Percentiles rank a stretch among this genome's conserved stretches.
phyloP scores from a whole-genome alignment of 192 early-diverging fungal genomes.

The Funneliformis geosporum region DNA sequence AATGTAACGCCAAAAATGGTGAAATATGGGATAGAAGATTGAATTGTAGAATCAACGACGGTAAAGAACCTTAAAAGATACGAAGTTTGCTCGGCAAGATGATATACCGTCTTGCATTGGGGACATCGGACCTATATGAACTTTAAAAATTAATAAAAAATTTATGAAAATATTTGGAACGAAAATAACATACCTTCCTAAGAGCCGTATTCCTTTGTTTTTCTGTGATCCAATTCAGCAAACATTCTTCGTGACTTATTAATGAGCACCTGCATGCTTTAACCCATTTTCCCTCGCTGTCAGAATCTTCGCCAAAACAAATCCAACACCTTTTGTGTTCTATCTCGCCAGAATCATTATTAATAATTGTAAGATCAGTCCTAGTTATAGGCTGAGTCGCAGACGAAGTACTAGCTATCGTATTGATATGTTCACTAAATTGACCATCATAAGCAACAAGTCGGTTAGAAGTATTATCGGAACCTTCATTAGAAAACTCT shows the following conservation, averaged over 20 bases:
- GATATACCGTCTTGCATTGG: constrained; percentile 67
- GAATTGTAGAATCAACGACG: constrained; percentile 53
- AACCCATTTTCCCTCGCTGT: constrained; percentile 64
- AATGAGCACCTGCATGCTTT: constrained; percentile 74
- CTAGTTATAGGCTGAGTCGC: neutral
- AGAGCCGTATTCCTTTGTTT: constrained; percentile 56
- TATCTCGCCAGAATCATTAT: constrained; percentile 2
- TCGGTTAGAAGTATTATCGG: neutral
- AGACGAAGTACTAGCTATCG: neutral
- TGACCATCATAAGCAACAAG: neutral
- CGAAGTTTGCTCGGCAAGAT: constrained; percentile 57
- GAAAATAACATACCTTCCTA: constrained; percentile 41
- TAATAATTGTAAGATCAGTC: neutral
- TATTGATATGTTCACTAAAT: neutral
- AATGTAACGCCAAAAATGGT: constrained; percentile 62
- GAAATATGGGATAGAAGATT: constrained; percentile 63
- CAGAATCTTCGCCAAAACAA: constrained; percentile 70
- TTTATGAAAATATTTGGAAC: constrained; percentile 22
- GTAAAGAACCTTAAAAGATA: constrained; percentile 52
- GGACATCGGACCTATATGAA: constrained; percentile 64
- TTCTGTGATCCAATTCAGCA: constrained; percentile 74
- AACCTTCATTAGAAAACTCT: neutral
- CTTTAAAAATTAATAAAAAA: constrained; percentile 39
- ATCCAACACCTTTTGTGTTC: constrained; percentile 66
- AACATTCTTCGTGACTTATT: constrained; percentile 76